phyloP scores from a whole-genome alignment of 177 flowering plant species.

The Vitis hybrid region DNA sequence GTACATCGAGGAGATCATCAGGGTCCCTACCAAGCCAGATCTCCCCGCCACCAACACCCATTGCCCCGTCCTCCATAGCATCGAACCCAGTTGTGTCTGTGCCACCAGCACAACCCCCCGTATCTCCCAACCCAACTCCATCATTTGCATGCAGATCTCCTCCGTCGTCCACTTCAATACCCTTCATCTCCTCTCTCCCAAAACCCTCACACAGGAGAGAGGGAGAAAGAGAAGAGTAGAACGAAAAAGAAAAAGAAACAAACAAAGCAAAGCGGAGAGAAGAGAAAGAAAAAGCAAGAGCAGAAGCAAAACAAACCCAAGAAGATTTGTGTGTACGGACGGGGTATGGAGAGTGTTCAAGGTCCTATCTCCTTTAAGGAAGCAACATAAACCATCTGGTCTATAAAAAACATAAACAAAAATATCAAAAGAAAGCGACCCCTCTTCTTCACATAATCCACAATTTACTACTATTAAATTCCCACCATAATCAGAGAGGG shows the following conservation, averaged over 20 bases:
- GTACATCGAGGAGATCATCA: conserved; percentile 30
- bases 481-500: neutral
- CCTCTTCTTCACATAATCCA: neutral
- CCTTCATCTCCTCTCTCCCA: conserved; percentile 8
- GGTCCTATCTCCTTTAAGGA: conserved; percentile 15
- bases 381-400: conserved; percentile 45
- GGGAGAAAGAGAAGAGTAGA: neutral
- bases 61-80: conserved; percentile 7
- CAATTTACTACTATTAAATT: neutral
- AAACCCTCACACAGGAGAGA: conserved; percentile 3
- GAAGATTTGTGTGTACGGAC: conserved; percentile 23
- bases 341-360: conserved; percentile 16
- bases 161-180: conserved; percentile 12
- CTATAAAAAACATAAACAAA: conserved; percentile 17
- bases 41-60: conserved; percentile 21
- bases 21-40: conserved; percentile 33
- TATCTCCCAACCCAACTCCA: neutral
- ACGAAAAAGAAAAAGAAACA: neutral
- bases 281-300: neutral
- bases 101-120: neutral
- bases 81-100: conserved; percentile 11
- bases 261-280: too few species aligned
- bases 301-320: neutral
- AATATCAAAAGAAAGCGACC: conserved; percentile 27
- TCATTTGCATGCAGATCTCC: conserved; percentile 19